Conservation (phyloP, 257 asterid species). For the Fraxinus anomala region DNA sequence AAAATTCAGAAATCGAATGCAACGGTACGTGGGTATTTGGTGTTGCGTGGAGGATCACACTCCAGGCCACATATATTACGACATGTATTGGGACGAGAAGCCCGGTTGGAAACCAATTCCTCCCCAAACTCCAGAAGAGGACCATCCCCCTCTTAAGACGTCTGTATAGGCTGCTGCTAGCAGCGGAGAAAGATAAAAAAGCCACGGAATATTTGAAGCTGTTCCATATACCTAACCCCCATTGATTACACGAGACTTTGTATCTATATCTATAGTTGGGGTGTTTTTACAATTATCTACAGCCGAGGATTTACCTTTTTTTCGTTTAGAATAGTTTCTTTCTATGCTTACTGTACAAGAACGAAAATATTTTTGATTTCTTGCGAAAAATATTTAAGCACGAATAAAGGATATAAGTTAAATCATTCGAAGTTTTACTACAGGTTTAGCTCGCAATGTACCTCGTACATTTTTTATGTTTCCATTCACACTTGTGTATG, state of each 20-base stretch:
- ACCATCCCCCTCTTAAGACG: constrained; percentile 65
- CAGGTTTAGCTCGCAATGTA: not conserved
- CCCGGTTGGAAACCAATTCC: constrained; percentile 86
- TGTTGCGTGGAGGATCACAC: constrained; percentile 72
- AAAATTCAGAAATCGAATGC: constrained; percentile 78
- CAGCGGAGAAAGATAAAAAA: constrained; percentile 1
- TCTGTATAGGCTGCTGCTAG: constrained; percentile 8
- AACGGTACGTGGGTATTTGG: constrained; percentile 87
- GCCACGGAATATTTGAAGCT: not conserved
- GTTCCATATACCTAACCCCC: constrained; percentile 10
- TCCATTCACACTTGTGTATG: too few relatives aligned
- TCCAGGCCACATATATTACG: constrained; percentile 90
- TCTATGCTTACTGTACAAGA: constrained; percentile 28
- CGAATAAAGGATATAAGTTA: not conserved
- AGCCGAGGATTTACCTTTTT: not conserved
- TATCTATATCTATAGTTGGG: constrained; percentile 23
- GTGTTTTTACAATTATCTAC: constrained; percentile 15
- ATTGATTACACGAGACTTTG: not conserved
- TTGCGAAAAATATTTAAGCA: too few relatives aligned
- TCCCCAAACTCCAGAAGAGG: constrained; percentile 77
- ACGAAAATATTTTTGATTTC: not conserved
- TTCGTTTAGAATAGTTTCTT: constrained; percentile 9
- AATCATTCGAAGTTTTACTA: not conserved
- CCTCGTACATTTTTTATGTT: too few relatives aligned
- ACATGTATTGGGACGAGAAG: constrained; percentile 96